Conservation (phyloP, 116 monocot species). For the Trichopus zeylanicus region DNA sequence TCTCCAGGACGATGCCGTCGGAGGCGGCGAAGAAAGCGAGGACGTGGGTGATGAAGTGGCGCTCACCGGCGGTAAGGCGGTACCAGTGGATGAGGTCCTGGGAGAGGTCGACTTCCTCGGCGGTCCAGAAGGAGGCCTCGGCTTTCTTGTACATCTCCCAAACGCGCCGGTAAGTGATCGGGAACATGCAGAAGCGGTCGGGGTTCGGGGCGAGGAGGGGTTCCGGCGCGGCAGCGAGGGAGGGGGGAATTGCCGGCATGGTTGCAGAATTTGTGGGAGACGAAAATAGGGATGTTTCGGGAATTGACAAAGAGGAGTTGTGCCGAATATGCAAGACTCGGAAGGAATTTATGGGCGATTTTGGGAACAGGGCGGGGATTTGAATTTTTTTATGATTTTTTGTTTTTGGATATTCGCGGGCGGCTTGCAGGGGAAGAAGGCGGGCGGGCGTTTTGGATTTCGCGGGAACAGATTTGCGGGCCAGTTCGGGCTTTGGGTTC, state of each 20-base stretch:
- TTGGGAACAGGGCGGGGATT: no score
- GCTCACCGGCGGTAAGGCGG: conserved; percentile 53
- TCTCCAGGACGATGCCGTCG: conserved; percentile 96
- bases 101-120: conserved; percentile 93
- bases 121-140: conserved; percentile 98
- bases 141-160: conserved; percentile 99
- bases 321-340: no score
- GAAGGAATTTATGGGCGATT: no score
- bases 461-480: no score
- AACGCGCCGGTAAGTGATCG: conserved; percentile 66
- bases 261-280: background rate
- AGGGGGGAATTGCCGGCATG: no score
- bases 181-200: conserved; percentile 97
- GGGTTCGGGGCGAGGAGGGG: conserved; percentile 63
- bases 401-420: no score
- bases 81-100: conserved; percentile 58
- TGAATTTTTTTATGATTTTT: no score
- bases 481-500: no score
- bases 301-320: no score
- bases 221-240: conserved; percentile 40
- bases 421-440: no score
- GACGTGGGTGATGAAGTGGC: conserved; percentile 84
- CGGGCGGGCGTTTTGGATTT: no score
- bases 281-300: background rate
- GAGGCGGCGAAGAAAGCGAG: conserved; percentile 94